Percentiles rank a stretch among this genome's conserved stretches.
phyloP scores from a whole-genome alignment of 2,329 filamentous ascomycete genomes.

The Verticillium isaacii region DNA sequence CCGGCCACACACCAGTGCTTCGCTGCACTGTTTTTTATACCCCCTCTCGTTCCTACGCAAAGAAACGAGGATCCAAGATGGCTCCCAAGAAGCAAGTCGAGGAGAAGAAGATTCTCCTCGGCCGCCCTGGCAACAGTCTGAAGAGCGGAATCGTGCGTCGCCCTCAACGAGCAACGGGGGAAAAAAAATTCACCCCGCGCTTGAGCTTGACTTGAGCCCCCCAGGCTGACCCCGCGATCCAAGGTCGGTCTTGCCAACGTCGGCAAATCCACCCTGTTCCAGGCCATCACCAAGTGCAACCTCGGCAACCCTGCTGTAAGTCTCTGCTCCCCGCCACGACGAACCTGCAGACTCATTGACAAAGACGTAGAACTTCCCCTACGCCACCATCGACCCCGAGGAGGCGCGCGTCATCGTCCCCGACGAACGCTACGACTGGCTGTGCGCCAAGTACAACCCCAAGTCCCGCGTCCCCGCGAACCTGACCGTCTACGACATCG shows the following conservation, averaged over 20 bases:
- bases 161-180: conserved; percentile 6
- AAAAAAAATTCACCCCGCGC: conserved; percentile 1
- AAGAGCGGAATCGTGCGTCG: conserved; percentile 94
- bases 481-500: conserved; percentile 97
- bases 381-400: conserved; percentile 98
- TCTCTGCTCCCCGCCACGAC: conserved; percentile 27
- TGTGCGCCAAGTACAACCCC: conserved; percentile 93
- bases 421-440: conserved; percentile 93
- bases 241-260: conserved; percentile 96
- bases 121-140: conserved; percentile 93
- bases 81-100: conserved; percentile 88
- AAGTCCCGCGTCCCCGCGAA: conserved; percentile 97
- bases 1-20: conserved; percentile 40
- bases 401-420: conserved; percentile 96
- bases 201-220: neutral
- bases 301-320: conserved; percentile 94
- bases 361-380: conserved; percentile 78
- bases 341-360: conserved; percentile 22
- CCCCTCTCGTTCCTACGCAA: conserved; percentile 53
- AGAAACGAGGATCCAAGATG: conserved; percentile 68
- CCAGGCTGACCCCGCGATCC: neutral
- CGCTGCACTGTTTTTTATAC: conserved; percentile 43
- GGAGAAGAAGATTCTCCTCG: conserved; percentile 95
- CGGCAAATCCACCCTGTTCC: conserved; percentile 98
- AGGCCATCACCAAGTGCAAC: conserved; percentile 96